Evolutionary conservation across 2,329 filamentous ascomycete species (phyloP), one percentile per base, ranked within the genome.

Genomic region (Aspergillus piperis): DNA sequence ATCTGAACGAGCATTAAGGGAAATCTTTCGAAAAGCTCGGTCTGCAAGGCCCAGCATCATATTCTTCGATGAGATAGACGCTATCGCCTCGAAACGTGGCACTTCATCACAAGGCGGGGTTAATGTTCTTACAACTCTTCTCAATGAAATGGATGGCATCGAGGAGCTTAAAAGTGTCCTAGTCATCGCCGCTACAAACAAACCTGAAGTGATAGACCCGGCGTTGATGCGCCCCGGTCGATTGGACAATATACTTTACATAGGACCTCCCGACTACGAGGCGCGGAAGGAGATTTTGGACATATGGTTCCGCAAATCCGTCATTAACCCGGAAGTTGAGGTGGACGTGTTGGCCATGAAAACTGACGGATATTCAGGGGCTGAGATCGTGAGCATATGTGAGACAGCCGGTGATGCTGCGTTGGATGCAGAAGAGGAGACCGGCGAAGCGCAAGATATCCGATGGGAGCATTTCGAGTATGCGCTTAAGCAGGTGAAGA

Each of bases 131-230:
- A 93, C 92, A 0, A 96, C 93, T 1, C 80, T 98, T 27, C 84
- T 98, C 5, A 96, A 92, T 62, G 94, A 97, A 73, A 96, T 98
- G 90, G 94, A 97, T 72, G 94, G 94, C 50, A 96, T 97, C 67
- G 92, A 96, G 75, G 83, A 88, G 41, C 82, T 96, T 19, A 88
- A 88, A 57, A 90, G 90, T 59, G 92, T 98, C 0, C 85, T 96
- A 61, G 89, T 97, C 13, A 85, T 98, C 17, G 94, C 91, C 0
- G 94, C 94, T 2, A 98, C 94, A 0, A 98, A 98, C 77, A 87
- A 91, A 56, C 94, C 94, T 0, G 90, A 96, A 69, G 84, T 88
- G 1, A 84, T 98, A 19, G 94, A 98, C 72, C 86, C 91, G 0
- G 94, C 94, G 0, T 83, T 98, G 36, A 85, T 96, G 71, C 86